Evolutionary conservation across 352 stramenopile species (phyloP).

Genomic region (Phytophthora citrophthora): DNA sequence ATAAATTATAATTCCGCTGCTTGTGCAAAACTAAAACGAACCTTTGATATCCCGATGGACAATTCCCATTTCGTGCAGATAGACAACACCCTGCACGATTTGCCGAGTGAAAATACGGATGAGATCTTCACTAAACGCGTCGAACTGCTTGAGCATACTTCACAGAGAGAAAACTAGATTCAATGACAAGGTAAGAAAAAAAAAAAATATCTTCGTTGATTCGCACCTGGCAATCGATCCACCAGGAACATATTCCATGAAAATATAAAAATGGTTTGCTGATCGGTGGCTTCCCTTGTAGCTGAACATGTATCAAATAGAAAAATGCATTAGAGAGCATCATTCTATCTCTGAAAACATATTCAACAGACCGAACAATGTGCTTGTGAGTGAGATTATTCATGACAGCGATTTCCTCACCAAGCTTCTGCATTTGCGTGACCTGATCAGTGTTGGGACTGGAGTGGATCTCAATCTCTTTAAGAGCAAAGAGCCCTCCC

Average conservation of each 20-base stretch:
- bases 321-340: slow-evolving; percentile 25
- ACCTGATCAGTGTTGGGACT: slow-evolving; percentile 58
- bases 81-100: slow-evolving; percentile 91
- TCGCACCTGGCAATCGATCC: slow-evolving; percentile 88
- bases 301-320: slow-evolving; percentile 25
- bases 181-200: not conserved
- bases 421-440: slow-evolving; percentile 78
- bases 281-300: slow-evolving; percentile 87
- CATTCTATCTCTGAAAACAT: not conserved
- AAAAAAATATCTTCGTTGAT: not conserved
- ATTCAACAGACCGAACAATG: slow-evolving; percentile 89
- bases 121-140: slow-evolving; percentile 91
- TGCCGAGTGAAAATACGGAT: slow-evolving; percentile 92
- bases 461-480: slow-evolving; percentile 86
- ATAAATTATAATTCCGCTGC: not conserved
- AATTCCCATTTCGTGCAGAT: slow-evolving; percentile 92
- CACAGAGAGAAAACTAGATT: not conserved
- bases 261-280: slow-evolving; percentile 92
- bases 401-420: slow-evolving; percentile 95
- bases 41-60: slow-evolving; percentile 96
- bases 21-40: slow-evolving; percentile 1
- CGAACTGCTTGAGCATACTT: slow-evolving; percentile 93
- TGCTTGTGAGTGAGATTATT: slow-evolving; percentile 94
- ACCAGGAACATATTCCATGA: slow-evolving; percentile 96
- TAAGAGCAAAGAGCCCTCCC: slow-evolving; percentile 91